Evolutionary conservation across 2,329 filamentous ascomycete genomes (phyloP).

Genomic region (Arthrobotrys entomopaga): DNA sequence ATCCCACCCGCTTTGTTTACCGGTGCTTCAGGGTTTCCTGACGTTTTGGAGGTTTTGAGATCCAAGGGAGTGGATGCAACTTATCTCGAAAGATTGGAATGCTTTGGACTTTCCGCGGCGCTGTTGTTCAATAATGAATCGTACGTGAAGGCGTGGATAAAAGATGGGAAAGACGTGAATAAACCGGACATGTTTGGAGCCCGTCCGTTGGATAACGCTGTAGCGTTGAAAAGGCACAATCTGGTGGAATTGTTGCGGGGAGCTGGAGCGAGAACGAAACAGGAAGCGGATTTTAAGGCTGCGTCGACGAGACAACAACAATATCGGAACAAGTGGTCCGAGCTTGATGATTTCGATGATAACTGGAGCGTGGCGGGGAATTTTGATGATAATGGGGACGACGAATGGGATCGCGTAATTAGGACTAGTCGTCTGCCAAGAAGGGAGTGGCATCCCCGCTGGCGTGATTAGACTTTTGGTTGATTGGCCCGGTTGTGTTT

Average conservation of each 20-base stretch:
- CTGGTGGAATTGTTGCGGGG: conserved; percentile 5
- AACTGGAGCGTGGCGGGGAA: conserved; percentile 18
- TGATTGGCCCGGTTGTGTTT: no score
- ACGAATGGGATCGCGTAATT: no score
- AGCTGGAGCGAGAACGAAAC: conserved; percentile 25
- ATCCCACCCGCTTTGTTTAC: conserved; percentile 19
- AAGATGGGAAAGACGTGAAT: conserved; percentile 6
- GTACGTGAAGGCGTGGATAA: conserved; percentile 15
- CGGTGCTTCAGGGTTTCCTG: conserved; percentile 8
- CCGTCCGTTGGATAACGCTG: conserved; percentile 23
- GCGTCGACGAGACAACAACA: background rate
- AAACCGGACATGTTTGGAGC: conserved; percentile 22
- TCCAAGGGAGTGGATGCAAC: background rate
- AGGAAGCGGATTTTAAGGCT: background rate
- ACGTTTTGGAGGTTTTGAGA: conserved; percentile 19
- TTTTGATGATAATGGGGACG: background rate
- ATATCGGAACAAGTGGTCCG: background rate
- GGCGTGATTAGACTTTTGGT: no score
- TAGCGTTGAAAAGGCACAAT: conserved; percentile 1
- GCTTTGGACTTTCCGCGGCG: conserved; percentile 16
- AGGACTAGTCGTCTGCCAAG: no score
- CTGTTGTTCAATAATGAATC: conserved; percentile 14
- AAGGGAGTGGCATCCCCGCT: no score
- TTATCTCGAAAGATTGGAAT: conserved; percentile 11
- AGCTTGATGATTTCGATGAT: background rate